Conservation (phyloP, 768 basidiomycete genomes). For the Rhodosporidiobolus sp. region DNA sequence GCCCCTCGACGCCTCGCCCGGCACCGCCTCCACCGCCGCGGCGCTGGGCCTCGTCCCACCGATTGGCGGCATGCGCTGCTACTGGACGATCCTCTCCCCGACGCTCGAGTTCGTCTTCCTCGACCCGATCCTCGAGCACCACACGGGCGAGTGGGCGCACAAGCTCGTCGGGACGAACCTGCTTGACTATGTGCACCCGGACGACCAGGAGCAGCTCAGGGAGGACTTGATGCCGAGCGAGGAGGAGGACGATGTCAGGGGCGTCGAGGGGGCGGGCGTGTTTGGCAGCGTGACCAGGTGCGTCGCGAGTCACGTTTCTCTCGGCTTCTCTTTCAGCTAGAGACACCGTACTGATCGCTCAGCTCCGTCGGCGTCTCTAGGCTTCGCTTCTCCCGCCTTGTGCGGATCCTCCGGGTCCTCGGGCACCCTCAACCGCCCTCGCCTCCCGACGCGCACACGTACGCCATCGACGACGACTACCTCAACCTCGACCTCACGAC, state of each 20-base stretch:
- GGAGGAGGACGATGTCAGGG: constrained; percentile 23
- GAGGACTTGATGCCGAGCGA: constrained; percentile 32
- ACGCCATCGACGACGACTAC: constrained; percentile 29
- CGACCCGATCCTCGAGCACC: constrained; percentile 39
- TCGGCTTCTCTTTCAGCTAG: background rate
- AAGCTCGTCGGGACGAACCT: constrained; percentile 33
- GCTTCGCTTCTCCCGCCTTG: constrained; percentile 38
- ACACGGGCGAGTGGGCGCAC: constrained; percentile 29
- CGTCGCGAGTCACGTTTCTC: background rate
- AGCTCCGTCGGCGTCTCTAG: background rate
- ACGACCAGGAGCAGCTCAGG: constrained; percentile 29
- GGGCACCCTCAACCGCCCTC: constrained; percentile 17
- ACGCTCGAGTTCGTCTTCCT: constrained; percentile 41
- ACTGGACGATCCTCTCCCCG: constrained; percentile 43
- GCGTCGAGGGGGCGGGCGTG: constrained; percentile 33
- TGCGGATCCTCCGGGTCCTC: constrained; percentile 27
- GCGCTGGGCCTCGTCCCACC: constrained; percentile 4
- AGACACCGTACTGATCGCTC: no score
- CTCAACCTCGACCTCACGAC: constrained; percentile 32
- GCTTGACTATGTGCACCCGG: constrained; percentile 44
- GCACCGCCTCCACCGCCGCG: no score
- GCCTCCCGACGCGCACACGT: constrained; percentile 10
- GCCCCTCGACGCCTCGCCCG: background rate
- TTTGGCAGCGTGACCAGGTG: constrained; percentile 45
- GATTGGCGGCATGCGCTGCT: constrained; percentile 40